Conservation (phyloP, 1,284 basidiomycete genomes). For the Cryptococcus depauperatus region DNA sequence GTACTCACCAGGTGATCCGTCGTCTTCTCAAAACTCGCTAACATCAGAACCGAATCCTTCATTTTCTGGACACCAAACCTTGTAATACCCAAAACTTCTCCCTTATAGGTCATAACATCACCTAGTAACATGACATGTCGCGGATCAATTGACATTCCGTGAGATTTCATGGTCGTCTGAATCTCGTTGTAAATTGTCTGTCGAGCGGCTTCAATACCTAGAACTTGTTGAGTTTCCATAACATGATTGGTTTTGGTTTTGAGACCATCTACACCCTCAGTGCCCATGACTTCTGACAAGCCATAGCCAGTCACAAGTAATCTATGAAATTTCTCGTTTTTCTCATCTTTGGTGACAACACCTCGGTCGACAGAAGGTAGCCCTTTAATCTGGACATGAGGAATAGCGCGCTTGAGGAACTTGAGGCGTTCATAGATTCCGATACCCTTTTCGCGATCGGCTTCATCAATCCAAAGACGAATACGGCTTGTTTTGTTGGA, state of each 20-base stretch:
- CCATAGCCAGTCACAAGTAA: constrained; percentile 94
- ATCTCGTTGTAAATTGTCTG: constrained; percentile 95
- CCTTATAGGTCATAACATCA: constrained; percentile 99
- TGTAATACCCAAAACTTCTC: constrained; percentile 96
- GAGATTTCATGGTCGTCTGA: constrained; percentile 92
- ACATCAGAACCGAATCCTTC: constrained; percentile 99
- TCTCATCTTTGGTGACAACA: constrained; percentile 80
- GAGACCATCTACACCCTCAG: constrained; percentile 88
- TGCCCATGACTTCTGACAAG: constrained; percentile 94
- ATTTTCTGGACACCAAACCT: constrained; percentile 99
- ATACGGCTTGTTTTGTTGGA: constrained; percentile 72
- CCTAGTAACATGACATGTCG: constrained; percentile 98
- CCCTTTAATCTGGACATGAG: constrained; percentile 86
- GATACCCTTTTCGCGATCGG: constrained; percentile 46
- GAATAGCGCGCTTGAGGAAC: constrained; percentile 70
- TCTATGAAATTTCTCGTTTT: constrained; percentile 41
- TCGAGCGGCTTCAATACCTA: constrained; percentile 95
- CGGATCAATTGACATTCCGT: constrained; percentile 98
- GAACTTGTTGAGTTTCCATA: constrained; percentile 86
- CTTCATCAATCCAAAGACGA: constrained; percentile 75
- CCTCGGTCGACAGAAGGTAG: constrained; percentile 77
- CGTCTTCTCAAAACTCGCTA: constrained; percentile 98
- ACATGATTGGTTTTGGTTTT: constrained; percentile 94
- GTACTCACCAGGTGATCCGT: constrained; percentile 75
- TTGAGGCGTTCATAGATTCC: constrained; percentile 69